Percentiles rank a stretch among this genome's conserved stretches.
Evolutionary conservation across 2,329 filamentous ascomycete species (phyloP).

Genomic region (Monascus ruber): DNA sequence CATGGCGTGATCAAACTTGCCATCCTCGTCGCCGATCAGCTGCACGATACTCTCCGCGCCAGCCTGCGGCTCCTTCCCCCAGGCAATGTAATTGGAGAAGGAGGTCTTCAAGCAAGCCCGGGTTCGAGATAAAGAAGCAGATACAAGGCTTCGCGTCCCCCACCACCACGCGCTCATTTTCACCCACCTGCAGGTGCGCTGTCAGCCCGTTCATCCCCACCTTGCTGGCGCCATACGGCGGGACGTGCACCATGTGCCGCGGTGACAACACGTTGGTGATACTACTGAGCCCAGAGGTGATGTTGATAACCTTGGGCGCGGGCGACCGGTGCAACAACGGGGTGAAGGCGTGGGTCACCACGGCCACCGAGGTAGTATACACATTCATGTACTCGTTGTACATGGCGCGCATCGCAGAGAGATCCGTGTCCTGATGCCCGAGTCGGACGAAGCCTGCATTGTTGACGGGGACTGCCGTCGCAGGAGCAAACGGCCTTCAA

Average conservation of each 20-base stretch:
- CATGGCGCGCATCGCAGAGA: slow-evolving; percentile 20
- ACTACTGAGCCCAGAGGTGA: slow-evolving; percentile 20
- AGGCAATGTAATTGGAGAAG: slow-evolving; percentile 11
- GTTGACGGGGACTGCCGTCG: slow-evolving; percentile 26
- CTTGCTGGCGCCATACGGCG: slow-evolving; percentile 27
- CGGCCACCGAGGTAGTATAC: slow-evolving; percentile 36
- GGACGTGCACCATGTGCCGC: slow-evolving; percentile 11
- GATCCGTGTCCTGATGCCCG: slow-evolving; percentile 11
- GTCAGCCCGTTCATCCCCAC: slow-evolving; percentile 28
- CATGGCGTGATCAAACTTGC: slow-evolving; percentile 8
- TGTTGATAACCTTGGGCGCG: slow-evolving; percentile 20
- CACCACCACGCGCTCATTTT: slow-evolving; percentile 7
- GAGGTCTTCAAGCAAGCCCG: slow-evolving; percentile 15
- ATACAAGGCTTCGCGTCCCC: slow-evolving; percentile 4
- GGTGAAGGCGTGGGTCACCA: slow-evolving; percentile 19
- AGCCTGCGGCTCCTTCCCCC: slow-evolving; percentile 11
- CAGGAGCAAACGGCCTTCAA: background rate
- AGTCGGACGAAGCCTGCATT: slow-evolving; percentile 26
- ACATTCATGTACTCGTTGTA: slow-evolving; percentile 26
- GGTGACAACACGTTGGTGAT: slow-evolving; percentile 7
- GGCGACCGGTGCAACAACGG: slow-evolving; percentile 16
- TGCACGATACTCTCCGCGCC: slow-evolving; percentile 15
- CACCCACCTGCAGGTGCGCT: slow-evolving; percentile 13
- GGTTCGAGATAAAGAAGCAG: slow-evolving; percentile 9
- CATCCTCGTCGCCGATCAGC: slow-evolving; percentile 6